phyloP scores from a whole-genome alignment of 2,329 filamentous ascomycete species.

The Cordyceps farinosa region DNA sequence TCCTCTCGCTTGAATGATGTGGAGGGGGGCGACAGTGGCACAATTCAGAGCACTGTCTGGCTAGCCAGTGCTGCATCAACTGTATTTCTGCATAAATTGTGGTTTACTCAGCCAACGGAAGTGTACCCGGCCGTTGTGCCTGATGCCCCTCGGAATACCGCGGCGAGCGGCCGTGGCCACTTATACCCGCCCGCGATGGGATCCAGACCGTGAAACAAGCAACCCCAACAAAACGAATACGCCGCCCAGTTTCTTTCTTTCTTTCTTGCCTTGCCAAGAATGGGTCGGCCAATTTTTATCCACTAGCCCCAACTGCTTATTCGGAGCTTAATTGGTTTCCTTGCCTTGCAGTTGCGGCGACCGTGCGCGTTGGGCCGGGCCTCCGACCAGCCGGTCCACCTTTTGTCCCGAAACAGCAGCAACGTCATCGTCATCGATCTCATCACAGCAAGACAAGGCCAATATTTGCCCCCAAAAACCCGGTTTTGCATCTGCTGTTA shows the following conservation, averaged over 20 bases:
- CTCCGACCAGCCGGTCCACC: neutral
- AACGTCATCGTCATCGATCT: conserved; percentile 14
- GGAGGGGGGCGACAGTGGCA: too few species aligned
- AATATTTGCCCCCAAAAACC: neutral
- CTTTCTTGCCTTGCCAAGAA: neutral
- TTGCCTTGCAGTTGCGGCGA: neutral
- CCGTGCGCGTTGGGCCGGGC: neutral
- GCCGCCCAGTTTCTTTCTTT: too few species aligned
- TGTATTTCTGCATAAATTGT: too few species aligned
- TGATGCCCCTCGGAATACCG: too few species aligned
- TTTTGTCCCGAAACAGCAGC: conserved; percentile 1
- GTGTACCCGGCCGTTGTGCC: too few species aligned
- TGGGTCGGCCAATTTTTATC: neutral
- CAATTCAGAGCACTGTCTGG: too few species aligned
- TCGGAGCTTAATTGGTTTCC: neutral
- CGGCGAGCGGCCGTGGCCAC: too few species aligned
- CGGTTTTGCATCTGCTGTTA: conserved; percentile 1
- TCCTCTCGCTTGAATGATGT: too few species aligned
- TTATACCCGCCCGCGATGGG: too few species aligned
- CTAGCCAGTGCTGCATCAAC: too few species aligned
- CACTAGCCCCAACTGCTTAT: neutral
- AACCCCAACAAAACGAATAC: neutral
- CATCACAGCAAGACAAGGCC: neutral
- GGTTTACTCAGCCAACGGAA: too few species aligned
- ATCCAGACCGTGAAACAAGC: neutral